Evolutionary conservation across 371 early-diverging fungal genomes (phyloP), one percentile per base, ranked within the genome.

Genomic region (Choanephora cucurbitarum): DNA sequence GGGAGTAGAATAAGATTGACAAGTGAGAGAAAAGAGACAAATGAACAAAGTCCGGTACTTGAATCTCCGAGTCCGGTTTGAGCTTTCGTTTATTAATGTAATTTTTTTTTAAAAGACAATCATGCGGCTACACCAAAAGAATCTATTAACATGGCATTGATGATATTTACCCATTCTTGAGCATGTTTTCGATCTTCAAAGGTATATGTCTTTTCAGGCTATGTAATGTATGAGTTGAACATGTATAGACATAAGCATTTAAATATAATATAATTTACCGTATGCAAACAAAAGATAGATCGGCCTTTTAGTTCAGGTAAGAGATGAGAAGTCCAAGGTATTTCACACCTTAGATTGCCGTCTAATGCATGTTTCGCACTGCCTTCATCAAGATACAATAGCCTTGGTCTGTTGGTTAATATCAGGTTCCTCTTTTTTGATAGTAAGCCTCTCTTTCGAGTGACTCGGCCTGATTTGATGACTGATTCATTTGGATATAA

Each of bases 371-470:
- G 62, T 21, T 58, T 49, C 9, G 62, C 74, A 49, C 72, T 71
- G 15, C 78, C 79, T 55, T 85, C 81, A 51, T 90, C 89, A 50
- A 84, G 73, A 57, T 90, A 88, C 4, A 85, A 53, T 21, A 92
- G 63, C 7, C 92, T 75, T 21, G 91, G 90, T 24, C 75, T 57
- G 58, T 90, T 88, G 1, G 91, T 90, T 39, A 92, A 63, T 10
- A 90, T 72, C 53, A 92, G 57, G 28, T 81, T 77, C 14, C 87
- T 64, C 31, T 81, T 81, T 55, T 84, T 90, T 5, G 75, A 72
- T 49, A 85, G 79, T 10, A 87, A 64, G 15, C 85, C 86, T 47
- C 65, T 46, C 44, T 82, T 81, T 10, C 87, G 77, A 55, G 62
- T 53, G 2, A 92, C 81, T 18, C 73, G 72, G 1, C 89, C 82